Base-by-base conservation (phyloP, 179 eudicot species). In the Amaranthus tricolor region DNA sequence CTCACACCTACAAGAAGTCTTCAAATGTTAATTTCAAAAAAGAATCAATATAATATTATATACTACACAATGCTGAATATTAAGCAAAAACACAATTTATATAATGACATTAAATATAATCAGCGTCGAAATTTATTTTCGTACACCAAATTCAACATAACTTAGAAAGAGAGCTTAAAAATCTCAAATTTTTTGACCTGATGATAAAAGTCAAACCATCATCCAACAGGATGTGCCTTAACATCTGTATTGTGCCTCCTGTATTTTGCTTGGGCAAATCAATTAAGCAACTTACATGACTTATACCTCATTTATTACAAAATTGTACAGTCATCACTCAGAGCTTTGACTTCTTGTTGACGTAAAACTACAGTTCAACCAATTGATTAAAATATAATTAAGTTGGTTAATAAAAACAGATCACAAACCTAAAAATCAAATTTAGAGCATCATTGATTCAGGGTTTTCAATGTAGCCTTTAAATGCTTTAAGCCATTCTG, bases 391-490 rank as follows among this genome's bases (percentile, higher is more conserved):
- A 44, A 31, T 31, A 31, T 31, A 31, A 31, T 67, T 66, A 0
- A 10, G 69, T n/a, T 56, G 40, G 40, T 15, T 48, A 49, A 19
- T 19, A 48, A 49, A 45, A 17, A 45, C 9, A 66, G 40, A 59
- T 15, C 57, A 50, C 43, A 12, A 67, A 67, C 54, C 54, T 66
- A 67, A 45, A 19, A 17, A n/a, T 48, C 54, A 50, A 54, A 47
- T 66, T 82, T 81, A 94, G 17, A 94, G 97, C 89, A 94, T 72
- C 98, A 94, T 94, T 1, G 94, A 81, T 80, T 92, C 96, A 12
- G 98, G 98, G 78, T 89, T 94, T 84, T 94, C 97, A 16, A 94
- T 88, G 77, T 88, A 94, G 68, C 97, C 97, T 84, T 92, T 94
- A 73, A 92, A 94, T 61, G 94, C 96, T 84, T 94, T 94, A 50